These are phyloP conservation scores for Dendrobium chrysotoxum DNA, from an alignment of 106 monocot species.

Conservation along the genomic window DNA sequence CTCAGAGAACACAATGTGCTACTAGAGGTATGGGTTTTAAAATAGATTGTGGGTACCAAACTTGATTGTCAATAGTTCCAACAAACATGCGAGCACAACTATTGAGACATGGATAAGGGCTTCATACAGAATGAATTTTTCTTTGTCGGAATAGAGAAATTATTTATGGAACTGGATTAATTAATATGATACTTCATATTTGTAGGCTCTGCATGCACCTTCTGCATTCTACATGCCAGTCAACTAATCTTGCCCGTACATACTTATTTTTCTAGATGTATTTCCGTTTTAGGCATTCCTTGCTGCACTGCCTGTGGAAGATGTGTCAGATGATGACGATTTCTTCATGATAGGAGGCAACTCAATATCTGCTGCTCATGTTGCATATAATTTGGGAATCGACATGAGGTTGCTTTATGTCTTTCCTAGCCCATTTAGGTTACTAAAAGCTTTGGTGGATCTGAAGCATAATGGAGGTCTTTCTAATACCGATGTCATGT, in stretches of 20 bases:
- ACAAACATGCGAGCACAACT: neutral
- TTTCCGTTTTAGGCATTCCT: slow-evolving; percentile 48
- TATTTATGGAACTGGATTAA: neutral
- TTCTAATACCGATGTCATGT: neutral
- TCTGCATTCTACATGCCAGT: neutral
- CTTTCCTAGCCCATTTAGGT: slow-evolving; percentile 53
- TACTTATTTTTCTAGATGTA: neutral
- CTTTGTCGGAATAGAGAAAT: neutral
- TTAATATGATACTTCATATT: neutral
- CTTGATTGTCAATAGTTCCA: neutral
- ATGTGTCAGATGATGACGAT: slow-evolving; percentile 60
- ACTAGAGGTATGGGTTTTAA: neutral
- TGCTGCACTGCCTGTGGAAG: slow-evolving; percentile 46
- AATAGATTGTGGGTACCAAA: neutral
- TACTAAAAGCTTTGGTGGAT: slow-evolving; percentile 39
- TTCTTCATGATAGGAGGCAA: slow-evolving; percentile 85
- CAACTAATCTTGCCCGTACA: neutral
- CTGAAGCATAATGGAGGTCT: slow-evolving; percentile 4
- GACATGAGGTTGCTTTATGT: slow-evolving; percentile 81
- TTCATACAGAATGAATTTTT: too few species aligned
- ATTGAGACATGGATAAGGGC: too few species aligned
- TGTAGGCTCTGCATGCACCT: neutral
- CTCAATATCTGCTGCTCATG: slow-evolving; percentile 85
- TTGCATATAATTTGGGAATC: slow-evolving; percentile 74
- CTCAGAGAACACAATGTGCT: neutral